Percentiles rank a stretch among this genome's conserved stretches.
phyloP scores from a whole-genome alignment of 352 stramenopile species.

The Globisporangium uncinulatum region DNA sequence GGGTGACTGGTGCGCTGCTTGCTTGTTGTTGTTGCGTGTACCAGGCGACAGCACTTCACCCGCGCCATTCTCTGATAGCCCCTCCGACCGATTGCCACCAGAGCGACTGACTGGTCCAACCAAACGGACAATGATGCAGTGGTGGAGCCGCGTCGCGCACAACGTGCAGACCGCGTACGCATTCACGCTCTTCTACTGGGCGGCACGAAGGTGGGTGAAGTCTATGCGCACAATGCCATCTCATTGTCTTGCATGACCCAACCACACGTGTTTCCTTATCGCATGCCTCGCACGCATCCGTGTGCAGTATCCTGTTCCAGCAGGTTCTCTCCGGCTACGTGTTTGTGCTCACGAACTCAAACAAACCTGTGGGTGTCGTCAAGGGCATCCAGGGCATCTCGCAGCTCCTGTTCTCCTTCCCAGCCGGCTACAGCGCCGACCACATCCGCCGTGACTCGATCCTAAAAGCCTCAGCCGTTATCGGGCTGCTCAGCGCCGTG shows the following conservation, averaged over 20 bases:
- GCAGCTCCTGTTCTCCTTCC: conserved; percentile 46
- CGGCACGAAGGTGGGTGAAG: conserved; percentile 29
- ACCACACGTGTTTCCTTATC: too few relatives aligned
- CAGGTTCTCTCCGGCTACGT: conserved; percentile 56
- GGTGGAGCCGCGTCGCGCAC: conserved; percentile 16
- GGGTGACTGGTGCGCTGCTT: too few relatives aligned
- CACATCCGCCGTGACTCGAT: conserved; percentile 45
- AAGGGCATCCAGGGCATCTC: conserved; percentile 43
- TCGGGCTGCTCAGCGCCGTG: conserved; percentile 33
- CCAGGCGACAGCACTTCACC: too few relatives aligned
- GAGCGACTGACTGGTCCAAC: too few relatives aligned
- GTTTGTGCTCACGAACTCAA: conserved; percentile 47
- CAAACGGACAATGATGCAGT: not conserved
- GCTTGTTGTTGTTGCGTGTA: too few relatives aligned
- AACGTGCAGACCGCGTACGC: conserved; percentile 65
- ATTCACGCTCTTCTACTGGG: conserved; percentile 77
- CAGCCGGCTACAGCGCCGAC: conserved; percentile 53
- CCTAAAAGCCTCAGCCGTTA: conserved; percentile 24
- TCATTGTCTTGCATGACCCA: too few relatives aligned
- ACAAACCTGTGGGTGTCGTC: conserved; percentile 33
- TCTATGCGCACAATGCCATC: too few relatives aligned
- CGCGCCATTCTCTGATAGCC: too few relatives aligned
- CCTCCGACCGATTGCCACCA: too few relatives aligned
- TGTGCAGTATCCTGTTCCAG: conserved; percentile 53
- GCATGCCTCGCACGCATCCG: conserved; percentile 12